Evolutionary conservation across 495 filamentous ascomycete species (phyloP), one percentile per base, ranked within the genome.

Genomic region (Penicillium lividum): DNA sequence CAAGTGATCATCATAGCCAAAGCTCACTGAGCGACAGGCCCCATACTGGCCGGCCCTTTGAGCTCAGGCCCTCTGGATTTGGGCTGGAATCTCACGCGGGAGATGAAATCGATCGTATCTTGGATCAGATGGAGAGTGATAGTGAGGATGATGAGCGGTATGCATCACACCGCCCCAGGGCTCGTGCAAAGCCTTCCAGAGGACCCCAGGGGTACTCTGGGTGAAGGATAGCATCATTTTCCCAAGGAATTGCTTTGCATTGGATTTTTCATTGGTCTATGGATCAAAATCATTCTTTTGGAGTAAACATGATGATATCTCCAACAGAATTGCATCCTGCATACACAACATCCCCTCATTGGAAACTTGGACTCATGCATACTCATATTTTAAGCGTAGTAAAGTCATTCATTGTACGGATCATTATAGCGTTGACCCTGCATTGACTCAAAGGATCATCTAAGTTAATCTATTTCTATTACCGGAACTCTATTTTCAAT

Each of bases 51-150:
- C 61, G 56, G n/a, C 38, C 45, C 22, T 33, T 43, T 5, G 54
- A 47, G 15, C 50, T 43, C 8, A 57, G 53, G 22, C 50, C 29
- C 27, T 48, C 54, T 16, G 33, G 43, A 4, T 51, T 59, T 2
- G 74, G 62, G 4, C 56, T 75, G 3, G 76, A 77, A 49, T 67
- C 71, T 10, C 66, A 69, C 46, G 73, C 75, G 34, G 77, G 74
- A 1, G 79, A 81, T 52, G 80, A 80, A 44, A 81, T 83, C 38
- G 81, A 83, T 63, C 74, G 76, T 11, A 68, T 83, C 34, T 56
- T 83, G 16, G 80, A 83, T 51, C 77, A 80, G 53, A 82, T 82
- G 77, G 73, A 75, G 53, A 77, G 77, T 49, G 77, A 77, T 30
- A 76, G 74, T 46, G 74, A 77, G 30, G 73, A 72, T 52, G 71